These are phyloP conservation scores for Stagonosporopsis vannaccii DNA, from an alignment of 2,329 filamentous ascomycete species.

Conservation along the genomic window DNA sequence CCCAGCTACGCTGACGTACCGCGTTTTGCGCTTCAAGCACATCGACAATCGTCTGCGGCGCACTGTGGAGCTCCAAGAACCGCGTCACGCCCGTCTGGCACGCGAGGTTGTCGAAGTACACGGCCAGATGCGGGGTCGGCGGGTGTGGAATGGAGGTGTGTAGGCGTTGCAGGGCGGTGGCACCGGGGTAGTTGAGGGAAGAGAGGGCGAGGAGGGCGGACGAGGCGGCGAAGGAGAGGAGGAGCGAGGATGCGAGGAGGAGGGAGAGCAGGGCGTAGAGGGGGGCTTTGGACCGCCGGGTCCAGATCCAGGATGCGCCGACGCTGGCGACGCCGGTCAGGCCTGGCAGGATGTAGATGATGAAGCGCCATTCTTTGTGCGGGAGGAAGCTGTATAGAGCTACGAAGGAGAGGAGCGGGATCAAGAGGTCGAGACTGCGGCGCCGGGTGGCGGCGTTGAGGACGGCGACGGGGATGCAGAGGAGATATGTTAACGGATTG, in stretches of 20 bases:
- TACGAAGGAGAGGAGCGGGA: slow-evolving; percentile 76
- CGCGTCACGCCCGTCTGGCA: slow-evolving; percentile 70
- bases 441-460: slow-evolving; percentile 55
- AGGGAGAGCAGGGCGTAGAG: slow-evolving; percentile 64
- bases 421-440: slow-evolving; percentile 60
- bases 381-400: slow-evolving; percentile 85
- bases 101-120: slow-evolving; percentile 67
- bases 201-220: slow-evolving; percentile 77
- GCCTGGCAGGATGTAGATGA: slow-evolving; percentile 84
- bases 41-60: slow-evolving; percentile 37
- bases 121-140: slow-evolving; percentile 32
- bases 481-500: slow-evolving; percentile 71
- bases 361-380: slow-evolving; percentile 96
- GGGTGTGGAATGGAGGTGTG: slow-evolving; percentile 40
- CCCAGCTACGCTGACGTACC: slow-evolving; percentile 51
- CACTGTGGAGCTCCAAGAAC: slow-evolving; percentile 56
- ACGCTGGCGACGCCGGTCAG: slow-evolving; percentile 80
- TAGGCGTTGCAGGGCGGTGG: slow-evolving; percentile 69
- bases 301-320: slow-evolving; percentile 70
- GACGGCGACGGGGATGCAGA: slow-evolving; percentile 60
- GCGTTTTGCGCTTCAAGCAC: slow-evolving; percentile 32
- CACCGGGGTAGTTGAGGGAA: slow-evolving; percentile 92
- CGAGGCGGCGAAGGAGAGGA: slow-evolving; percentile 67
- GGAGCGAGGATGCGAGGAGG: slow-evolving; percentile 65
- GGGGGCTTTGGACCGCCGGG: slow-evolving; percentile 67